Evolutionary conservation across 78 protist genomes (phyloP).

Genomic region (Dictyostelium discoideum): dicty_2.7 NC_007090.3:3877001-3877500

Average conservation of each 20-base stretch:
- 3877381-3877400: background rate
- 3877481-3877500: slow-evolving; percentile 29
- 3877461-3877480: slow-evolving; percentile 70
- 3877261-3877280: background rate
- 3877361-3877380: slow-evolving; percentile 20
- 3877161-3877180: background rate
- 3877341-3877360: slow-evolving; percentile 2
- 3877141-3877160: slow-evolving; percentile 7
- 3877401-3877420: slow-evolving; percentile 30
- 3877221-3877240: slow-evolving; percentile 10
- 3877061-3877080: background rate
- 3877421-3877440: slow-evolving; percentile 58
- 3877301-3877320: slow-evolving; percentile 51
- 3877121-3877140: background rate
- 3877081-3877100: background rate
- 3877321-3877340: slow-evolving; percentile 14
- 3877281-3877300: slow-evolving; percentile 49
- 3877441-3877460: slow-evolving; percentile 65
- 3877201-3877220: background rate
- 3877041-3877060: background rate
- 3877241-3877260: slow-evolving; percentile 36
- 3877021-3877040: background rate
- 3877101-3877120: slow-evolving; percentile 8
- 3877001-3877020: background rate
- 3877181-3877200: background rate